Evolutionary conservation across 1,284 basidiomycete species (phyloP).

Genomic region (Cryptococcus sp.): DNA sequence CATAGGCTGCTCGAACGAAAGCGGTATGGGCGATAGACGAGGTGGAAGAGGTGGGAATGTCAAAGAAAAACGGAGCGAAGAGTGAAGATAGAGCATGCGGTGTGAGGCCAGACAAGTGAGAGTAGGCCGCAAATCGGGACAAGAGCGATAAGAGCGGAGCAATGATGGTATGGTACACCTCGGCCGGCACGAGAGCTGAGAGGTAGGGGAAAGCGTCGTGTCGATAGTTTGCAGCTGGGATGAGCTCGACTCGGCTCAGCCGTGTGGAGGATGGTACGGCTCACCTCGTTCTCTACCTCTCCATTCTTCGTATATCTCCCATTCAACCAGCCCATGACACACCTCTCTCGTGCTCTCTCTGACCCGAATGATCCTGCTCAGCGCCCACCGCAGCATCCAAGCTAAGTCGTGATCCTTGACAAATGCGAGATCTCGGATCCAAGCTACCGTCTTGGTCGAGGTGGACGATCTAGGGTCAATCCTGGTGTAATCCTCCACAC

Average conservation of each 20-base stretch:
- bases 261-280: constrained; percentile 31
- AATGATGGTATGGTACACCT: constrained; percentile 56
- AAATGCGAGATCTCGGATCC: constrained; percentile 71
- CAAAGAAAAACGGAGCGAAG: constrained; percentile 78
- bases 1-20: constrained; percentile 72
- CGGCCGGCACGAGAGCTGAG: constrained; percentile 48
- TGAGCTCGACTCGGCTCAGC: neutral
- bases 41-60: constrained; percentile 50
- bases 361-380: constrained; percentile 64
- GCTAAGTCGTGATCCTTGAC: constrained; percentile 78
- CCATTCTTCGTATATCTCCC: constrained; percentile 72
- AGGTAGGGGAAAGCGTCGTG: constrained; percentile 60
- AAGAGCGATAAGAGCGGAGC: constrained; percentile 66
- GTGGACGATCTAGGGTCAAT: constrained; percentile 5
- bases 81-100: constrained; percentile 76
- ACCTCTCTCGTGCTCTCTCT: constrained; percentile 50
- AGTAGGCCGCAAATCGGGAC: constrained; percentile 71
- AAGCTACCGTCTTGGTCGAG: constrained; percentile 33
- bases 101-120: constrained; percentile 70
- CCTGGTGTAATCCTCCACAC: constrained; percentile 5
- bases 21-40: constrained; percentile 72
- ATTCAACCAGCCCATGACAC: constrained; percentile 65
- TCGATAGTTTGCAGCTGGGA: constrained; percentile 59
- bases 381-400: constrained; percentile 78
- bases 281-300: constrained; percentile 68